Conservation (phyloP, 2,329 filamentous ascomycete species). For the Aspergillus luchuensis region DNA sequence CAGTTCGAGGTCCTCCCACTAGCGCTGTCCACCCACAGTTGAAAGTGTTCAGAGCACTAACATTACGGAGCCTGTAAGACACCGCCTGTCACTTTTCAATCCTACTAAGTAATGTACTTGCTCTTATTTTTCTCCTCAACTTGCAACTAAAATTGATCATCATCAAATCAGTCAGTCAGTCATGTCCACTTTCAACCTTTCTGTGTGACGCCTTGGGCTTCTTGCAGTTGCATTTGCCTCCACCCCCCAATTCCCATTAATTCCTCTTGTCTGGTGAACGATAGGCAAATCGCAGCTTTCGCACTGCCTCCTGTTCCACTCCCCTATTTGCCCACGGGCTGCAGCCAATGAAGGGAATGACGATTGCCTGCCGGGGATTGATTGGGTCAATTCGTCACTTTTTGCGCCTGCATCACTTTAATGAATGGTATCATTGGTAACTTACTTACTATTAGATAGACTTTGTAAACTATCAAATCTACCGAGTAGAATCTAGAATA, state of each 20-base stretch:
- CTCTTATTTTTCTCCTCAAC: not conserved
- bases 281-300: not conserved
- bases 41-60: not conserved
- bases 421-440: not conserved
- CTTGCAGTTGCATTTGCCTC: not conserved
- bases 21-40: not conserved
- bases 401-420: slow-evolving; percentile 2
- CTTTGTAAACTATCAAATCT: too few species aligned
- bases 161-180: too few species aligned
- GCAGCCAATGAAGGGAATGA: slow-evolving; percentile 5
- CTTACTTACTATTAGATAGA: too few species aligned
- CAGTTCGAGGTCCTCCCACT: slow-evolving; percentile 2
- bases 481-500: too few species aligned
- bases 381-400: not conserved
- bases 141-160: too few species aligned
- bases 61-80: not conserved
- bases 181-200: not conserved
- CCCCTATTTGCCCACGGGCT: not conserved
- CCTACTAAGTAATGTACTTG: not conserved
- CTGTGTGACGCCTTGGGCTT: not conserved
- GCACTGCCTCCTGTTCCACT: slow-evolving; percentile 3
- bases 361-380: slow-evolving; percentile 5
- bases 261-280: not conserved
- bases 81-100: not conserved
- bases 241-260: not conserved